Evolutionary conservation across 192 early-diverging fungal genomes (phyloP).

Genomic region (Helicostylum pulchrum): DNA sequence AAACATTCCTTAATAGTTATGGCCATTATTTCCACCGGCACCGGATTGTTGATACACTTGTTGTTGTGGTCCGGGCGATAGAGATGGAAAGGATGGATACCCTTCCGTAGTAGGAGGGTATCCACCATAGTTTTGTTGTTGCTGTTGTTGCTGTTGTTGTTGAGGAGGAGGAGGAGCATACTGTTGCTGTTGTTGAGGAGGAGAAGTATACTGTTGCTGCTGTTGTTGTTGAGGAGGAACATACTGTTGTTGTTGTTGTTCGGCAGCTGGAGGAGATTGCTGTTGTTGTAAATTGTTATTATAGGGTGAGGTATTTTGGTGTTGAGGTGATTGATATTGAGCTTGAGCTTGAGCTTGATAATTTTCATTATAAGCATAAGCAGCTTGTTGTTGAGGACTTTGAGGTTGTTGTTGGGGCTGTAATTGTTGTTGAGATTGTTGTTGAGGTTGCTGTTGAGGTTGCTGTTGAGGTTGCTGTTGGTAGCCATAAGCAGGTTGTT

Average conservation of each 20-base stretch:
- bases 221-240: not conserved
- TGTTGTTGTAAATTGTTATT: constrained; percentile 5
- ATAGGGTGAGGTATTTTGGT: not conserved
- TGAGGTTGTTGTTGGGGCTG: too few species aligned
- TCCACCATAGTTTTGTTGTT: not conserved
- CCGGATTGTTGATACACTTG: too few species aligned
- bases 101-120: not conserved
- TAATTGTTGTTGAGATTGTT: too few species aligned
- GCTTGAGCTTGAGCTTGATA: not conserved
- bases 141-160: constrained; percentile 24
- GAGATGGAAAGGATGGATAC: not conserved
- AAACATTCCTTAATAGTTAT: too few species aligned
- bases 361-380: not conserved
- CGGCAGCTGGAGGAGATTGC: too few species aligned
- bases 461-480: too few species aligned
- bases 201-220: not conserved
- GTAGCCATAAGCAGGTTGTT: too few species aligned
- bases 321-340: not conserved
- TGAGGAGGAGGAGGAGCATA: too few species aligned
- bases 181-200: not conserved
- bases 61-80: too few species aligned
- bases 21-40: too few species aligned
- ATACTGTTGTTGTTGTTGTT: too few species aligned
- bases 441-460: too few species aligned
- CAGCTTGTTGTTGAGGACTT: not conserved